Evolutionary conservation across 352 stramenopile species (phyloP), one percentile per base, ranked within the genome.

Genomic region (Phytophthora sojae): DNA sequence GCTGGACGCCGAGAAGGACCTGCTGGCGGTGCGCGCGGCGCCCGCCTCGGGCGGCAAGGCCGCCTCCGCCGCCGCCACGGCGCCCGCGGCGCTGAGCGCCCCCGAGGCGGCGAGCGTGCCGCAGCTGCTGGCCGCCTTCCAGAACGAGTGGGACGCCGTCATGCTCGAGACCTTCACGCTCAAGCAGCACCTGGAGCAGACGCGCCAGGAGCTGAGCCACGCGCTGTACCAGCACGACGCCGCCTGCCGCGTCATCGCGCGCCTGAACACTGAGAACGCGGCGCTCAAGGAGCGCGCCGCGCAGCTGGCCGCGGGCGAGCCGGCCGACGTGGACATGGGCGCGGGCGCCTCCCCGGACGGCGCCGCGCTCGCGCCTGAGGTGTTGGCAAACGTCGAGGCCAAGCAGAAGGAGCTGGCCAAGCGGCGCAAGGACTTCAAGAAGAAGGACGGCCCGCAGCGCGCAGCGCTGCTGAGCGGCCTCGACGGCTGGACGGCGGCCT

Each of bases 181-280:
- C 11, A 95, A 97, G 60, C 90, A 98, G 73, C 90, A 97, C 61
- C 66, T 99, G 25, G 90, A 99, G 76, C 95, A 98, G 65, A 98
- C 96, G n/a, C 90, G 95, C 3, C 84, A 95, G 61, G 97, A 99
- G 76, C 83, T 99, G 6, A 96, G 85, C 56, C 92, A 97, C 56
- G 95, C 97, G 17, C 79, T 99, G 57, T 99, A 99, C 82, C 96
- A 99, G 83, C 96, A 99, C 75, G 97, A 99, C 80, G 97, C 97
- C 6, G 96, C 96, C 8, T 97, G 97, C 57, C 88, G 96, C 64
- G 97, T 99, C 23, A 97, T 99, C 66, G 96, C 97, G 23, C 83
- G 97, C 15, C 67, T 99, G 7, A 92, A 93, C 52, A 81, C 80
- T 29, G 97, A 94, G 54, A 91, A 90, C 66, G 77, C 80, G 15